phyloP scores from a whole-genome alignment of 805 yeast species.

The Candida sphagnicola region DNA sequence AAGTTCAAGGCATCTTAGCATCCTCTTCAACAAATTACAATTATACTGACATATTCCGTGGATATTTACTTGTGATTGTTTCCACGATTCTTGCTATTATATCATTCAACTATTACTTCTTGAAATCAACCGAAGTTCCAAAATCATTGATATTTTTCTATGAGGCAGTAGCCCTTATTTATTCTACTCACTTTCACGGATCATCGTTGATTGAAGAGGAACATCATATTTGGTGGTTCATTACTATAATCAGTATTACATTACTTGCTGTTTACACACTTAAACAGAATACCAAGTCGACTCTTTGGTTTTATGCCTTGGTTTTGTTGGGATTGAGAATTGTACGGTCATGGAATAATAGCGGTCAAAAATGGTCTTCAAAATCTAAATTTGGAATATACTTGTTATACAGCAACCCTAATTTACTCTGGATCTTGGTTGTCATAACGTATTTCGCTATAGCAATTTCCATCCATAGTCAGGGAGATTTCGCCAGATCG shows the following conservation, averaged over 20 bases:
- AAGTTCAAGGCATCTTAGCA: conserved; percentile 49
- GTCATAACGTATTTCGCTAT: conserved; percentile 32
- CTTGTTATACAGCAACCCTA: conserved; percentile 26
- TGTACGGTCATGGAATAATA: conserved; percentile 79
- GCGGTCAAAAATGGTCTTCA: conserved; percentile 77
- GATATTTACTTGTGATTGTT: conserved; percentile 24
- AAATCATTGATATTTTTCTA: conserved; percentile 17
- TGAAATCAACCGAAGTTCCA: conserved; percentile 7
- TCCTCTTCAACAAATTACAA: conserved; percentile 72
- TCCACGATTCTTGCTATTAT: conserved; percentile 26
- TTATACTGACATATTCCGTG: conserved; percentile 40
- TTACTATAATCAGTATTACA: conserved; percentile 15
- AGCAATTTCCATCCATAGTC: conserved; percentile 16
- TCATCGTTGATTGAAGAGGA: conserved; percentile 83
- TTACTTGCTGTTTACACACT: conserved; percentile 8
- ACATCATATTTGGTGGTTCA: conserved; percentile 90
- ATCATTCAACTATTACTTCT: conserved; percentile 15
- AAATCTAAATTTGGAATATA: conserved; percentile 35
- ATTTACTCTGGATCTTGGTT: conserved; percentile 47
- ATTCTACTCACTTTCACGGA: conserved; percentile 78
- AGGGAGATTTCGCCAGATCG: conserved; percentile 23
- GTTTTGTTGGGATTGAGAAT: conserved; percentile 45
- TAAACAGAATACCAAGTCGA: conserved; percentile 1
- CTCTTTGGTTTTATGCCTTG: conserved; percentile 6
- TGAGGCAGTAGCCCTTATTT: conserved; percentile 38